These are phyloP conservation scores for Apiotrichum akiyoshidainum DNA, from an alignment of 1,284 basidiomycete genomes.

Conservation along the genomic window DNA sequence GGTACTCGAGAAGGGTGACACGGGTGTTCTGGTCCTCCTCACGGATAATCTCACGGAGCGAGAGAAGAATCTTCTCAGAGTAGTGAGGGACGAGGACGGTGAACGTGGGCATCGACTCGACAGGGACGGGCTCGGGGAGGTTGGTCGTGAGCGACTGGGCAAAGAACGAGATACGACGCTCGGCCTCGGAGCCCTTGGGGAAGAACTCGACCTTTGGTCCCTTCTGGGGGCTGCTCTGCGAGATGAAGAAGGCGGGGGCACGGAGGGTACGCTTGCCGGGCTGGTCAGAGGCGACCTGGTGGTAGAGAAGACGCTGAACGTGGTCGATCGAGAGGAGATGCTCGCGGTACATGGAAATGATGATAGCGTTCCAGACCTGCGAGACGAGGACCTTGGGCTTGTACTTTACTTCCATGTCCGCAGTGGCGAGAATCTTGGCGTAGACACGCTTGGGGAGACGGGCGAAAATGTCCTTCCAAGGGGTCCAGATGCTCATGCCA, in stretches of 20 bases:
- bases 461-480: slow-evolving; percentile 92
- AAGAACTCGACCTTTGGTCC: slow-evolving; percentile 82
- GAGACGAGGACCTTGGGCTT: slow-evolving; percentile 97
- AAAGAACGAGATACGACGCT: slow-evolving; percentile 93
- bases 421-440: slow-evolving; percentile 82
- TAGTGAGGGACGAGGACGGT: slow-evolving; percentile 94
- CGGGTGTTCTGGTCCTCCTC: slow-evolving; percentile 94
- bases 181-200: slow-evolving; percentile 84
- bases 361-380: slow-evolving; percentile 96
- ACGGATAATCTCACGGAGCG: slow-evolving; percentile 90
- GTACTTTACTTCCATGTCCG: slow-evolving; percentile 93
- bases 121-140: slow-evolving; percentile 82
- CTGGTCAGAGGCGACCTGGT: slow-evolving; percentile 79
- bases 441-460: slow-evolving; percentile 91
- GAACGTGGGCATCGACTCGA: slow-evolving; percentile 96
- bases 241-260: slow-evolving; percentile 91
- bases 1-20: slow-evolving; percentile 90
- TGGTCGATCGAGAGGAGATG: slow-evolving; percentile 93
- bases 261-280: slow-evolving; percentile 82
- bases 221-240: slow-evolving; percentile 71
- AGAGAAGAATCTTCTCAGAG: slow-evolving; percentile 91
- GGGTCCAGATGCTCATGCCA: slow-evolving; percentile 93
- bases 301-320: slow-evolving; percentile 89
- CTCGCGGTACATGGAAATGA: slow-evolving; percentile 99
- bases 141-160: slow-evolving; percentile 87